A percentile compares a stretch with the other conserved stretches of the same genome.
These are phyloP conservation scores for Pseudozyma sp. DNA, from an alignment of 1,284 basidiomycete species.

Conservation along the genomic window DNA sequence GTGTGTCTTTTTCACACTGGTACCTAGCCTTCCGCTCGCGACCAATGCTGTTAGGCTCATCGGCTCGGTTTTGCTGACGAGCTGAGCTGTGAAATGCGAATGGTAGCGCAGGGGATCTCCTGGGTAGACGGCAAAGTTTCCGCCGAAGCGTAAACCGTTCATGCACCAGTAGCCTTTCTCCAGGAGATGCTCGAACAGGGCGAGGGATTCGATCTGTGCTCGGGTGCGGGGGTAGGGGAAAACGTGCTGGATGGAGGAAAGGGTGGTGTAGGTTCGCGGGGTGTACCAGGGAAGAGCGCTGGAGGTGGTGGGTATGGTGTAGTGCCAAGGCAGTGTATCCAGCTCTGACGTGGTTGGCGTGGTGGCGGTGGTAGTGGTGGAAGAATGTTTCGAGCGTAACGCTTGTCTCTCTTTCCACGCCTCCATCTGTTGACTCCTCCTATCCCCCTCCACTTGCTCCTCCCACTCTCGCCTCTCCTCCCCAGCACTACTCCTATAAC, in stretches of 20 bases:
- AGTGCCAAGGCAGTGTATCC: slow-evolving; percentile 24
- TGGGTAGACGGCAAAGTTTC: slow-evolving; percentile 95
- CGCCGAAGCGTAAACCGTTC: slow-evolving; percentile 93
- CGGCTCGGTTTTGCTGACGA: slow-evolving; percentile 16
- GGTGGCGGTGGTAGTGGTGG: slow-evolving; percentile 36
- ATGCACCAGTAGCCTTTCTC: slow-evolving; percentile 70
- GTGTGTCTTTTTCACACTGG: slow-evolving; percentile 97
- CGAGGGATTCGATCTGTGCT: slow-evolving; percentile 79
- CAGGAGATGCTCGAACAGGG: slow-evolving; percentile 83
- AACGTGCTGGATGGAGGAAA: slow-evolving; percentile 76
- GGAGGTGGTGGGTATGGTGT: slow-evolving; percentile 34
- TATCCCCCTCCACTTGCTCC: slow-evolving; percentile 57
- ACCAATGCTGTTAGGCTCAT: slow-evolving; percentile 75
- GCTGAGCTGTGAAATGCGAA: slow-evolving; percentile 85
- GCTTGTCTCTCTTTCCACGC: slow-evolving; percentile 22
- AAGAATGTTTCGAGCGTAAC: slow-evolving; percentile 69
- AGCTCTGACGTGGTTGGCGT: slow-evolving; percentile 3
- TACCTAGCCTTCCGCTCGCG: slow-evolving; percentile 92
- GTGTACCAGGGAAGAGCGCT: slow-evolving; percentile 40
- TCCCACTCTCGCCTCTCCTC: slow-evolving; percentile 3
- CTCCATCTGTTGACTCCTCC: slow-evolving; percentile 74
- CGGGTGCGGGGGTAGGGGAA: slow-evolving; percentile 81
- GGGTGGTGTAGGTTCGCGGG: slow-evolving; percentile 70
- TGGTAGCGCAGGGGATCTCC: slow-evolving; percentile 96
- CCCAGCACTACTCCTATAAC: slow-evolving; percentile 4